Percentiles rank a stretch among this genome's conserved stretches.
Conservation (phyloP, 108 stramenopile genomes). For the Cyclotella cryptica region DNA sequence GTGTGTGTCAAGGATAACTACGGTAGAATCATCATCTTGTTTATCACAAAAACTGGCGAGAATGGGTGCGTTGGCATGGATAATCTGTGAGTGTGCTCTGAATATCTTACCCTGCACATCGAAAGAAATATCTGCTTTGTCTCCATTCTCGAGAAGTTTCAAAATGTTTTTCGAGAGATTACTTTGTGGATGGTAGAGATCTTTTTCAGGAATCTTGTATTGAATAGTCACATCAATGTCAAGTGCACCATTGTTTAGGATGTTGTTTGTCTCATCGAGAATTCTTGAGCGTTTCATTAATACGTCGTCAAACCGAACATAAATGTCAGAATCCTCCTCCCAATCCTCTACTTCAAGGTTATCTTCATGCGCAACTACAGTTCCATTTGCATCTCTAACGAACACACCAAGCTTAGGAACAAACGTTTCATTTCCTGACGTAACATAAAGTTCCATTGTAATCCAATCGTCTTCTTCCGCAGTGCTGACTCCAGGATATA, state of each 20-base stretch:
- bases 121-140: conserved; percentile 21
- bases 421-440: too few relatives aligned
- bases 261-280: conserved; percentile 5
- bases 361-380: background rate
- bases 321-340: too few relatives aligned
- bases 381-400: background rate
- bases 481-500: too few relatives aligned
- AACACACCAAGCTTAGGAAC: background rate
- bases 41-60: background rate
- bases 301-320: too few relatives aligned
- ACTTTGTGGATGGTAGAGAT: background rate
- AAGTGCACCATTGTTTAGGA: conserved; percentile 11
- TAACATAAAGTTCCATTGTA: too few relatives aligned
- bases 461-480: too few relatives aligned
- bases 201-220: background rate
- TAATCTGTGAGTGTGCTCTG: conserved; percentile 18
- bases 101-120: conserved; percentile 3
- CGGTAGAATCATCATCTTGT: background rate
- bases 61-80: conserved; percentile 19
- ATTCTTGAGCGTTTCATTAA: conserved; percentile 7
- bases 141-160: conserved; percentile 7
- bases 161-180: background rate
- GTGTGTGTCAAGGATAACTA: background rate
- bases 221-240: conserved; percentile 17
- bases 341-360: background rate